Evolutionary conservation across 2,329 filamentous ascomycete genomes (phyloP), one percentile per base, ranked within the genome.

Genomic region (Botrytis tulipae): DNA sequence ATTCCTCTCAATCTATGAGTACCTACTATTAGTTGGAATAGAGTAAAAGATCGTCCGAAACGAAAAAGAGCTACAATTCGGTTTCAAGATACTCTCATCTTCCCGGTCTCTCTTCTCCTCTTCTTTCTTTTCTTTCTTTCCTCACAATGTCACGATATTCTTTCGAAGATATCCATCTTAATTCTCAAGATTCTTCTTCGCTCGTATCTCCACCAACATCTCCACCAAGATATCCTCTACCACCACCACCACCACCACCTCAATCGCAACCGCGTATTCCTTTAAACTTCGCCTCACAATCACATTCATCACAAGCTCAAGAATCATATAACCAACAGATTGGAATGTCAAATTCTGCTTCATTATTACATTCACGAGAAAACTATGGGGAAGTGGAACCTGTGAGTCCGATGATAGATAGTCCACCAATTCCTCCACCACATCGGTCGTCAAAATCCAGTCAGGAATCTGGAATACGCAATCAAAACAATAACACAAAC

Each of bases 391-490:
- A 71, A 40, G 60, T 40, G 40, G 67, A 75, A 68, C 73, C 74
- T 42, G 73, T 73, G 54, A 77, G 70, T 73, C 73, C 73, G 70
- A 66, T 65, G 65, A 65, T 63, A 71, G 74, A 74, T 32, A 48
- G 70, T 40, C 74, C 77, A 61, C 79, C 81, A 70, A 75, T 77
- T 67, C 80, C 80, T 42, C 80, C 80, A 51, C 79, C 78, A 25
- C 81, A 82, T 75, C 79, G 79, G 46, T 76, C 78, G 59, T 51
- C 74, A 35, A 76, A 77, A 77, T 74, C 79, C 74, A 77, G 78
- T 73, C 76, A 46, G 71, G 77, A 77, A 71, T 71, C 70, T 65
- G 44, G 44, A 73, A 48, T 42, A 60, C 70, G 61, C 32, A 72
- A 68, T 59, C 51, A 72, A 54, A 72, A 59, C 62, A 68, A 72